Base-by-base conservation (phyloP, 1,139 yeast genomes). In the Lodderomyces oxycetoniae region DNA sequence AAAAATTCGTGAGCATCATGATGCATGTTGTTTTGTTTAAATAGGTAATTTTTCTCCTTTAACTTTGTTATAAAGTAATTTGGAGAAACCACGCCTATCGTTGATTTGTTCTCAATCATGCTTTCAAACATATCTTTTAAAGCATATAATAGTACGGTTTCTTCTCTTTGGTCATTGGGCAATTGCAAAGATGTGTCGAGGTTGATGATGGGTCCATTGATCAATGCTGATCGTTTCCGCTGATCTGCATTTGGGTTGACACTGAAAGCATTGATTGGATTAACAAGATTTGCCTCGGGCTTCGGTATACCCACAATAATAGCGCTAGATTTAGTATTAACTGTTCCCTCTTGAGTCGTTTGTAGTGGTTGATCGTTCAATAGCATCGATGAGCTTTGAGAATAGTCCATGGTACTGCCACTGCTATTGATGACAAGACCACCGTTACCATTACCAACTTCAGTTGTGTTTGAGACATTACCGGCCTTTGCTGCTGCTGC, bases 1-100 rank as follows among this genome's bases (percentile, higher is more conserved):
- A 88, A 72, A 56, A 91, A 91, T 56, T 91, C 98, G 58, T 91
- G 98, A 3, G 98, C 96, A 64, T 91, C 98, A 53, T 91, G 98
- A 56, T 91, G 98, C 95, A 89, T 88, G 41, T 68, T 68, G 34
- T 84, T 79, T 40, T 88, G 84, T 42, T 95, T 69, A 55, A 91
- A 91, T 46, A 91, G 63, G 47, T 79, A 84, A 54, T 91, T 91
- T 48, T 86, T 88, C 37, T 75, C 76, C 55, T 88, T 88, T 35
- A 89, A 65, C 34, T 81, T 79, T 32, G 78, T 80, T 32, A 91
- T 77, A 33, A 91, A 74, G 48, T 75, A 72, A 21, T 67, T 63
- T 0, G 97, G 96, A 1, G 95, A 84, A 1, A 87, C 89, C 6
- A 91, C 87, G 3, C 97, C 97, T 3, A 76, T 78, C 17, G 74